Evolutionary conservation across 371 early-diverging fungal genomes (phyloP).

Genomic region (Mortierella sp.): DNA sequence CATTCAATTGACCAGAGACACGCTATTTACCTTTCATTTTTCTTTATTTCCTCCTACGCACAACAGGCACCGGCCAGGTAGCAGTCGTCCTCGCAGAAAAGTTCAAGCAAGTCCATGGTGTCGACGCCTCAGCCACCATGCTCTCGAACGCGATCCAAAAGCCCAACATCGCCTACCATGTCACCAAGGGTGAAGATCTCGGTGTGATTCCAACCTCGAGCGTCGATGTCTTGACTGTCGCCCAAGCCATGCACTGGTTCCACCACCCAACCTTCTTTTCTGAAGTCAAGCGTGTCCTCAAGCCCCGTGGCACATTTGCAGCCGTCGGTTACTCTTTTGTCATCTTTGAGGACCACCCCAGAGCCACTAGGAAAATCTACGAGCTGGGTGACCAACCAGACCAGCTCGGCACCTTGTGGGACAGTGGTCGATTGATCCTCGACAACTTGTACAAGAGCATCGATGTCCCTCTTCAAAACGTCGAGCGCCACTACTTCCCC

Average conservation of each 20-base stretch:
- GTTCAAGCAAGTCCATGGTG: slow-evolving; percentile 66
- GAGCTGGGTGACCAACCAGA: slow-evolving; percentile 53
- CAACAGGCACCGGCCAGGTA: slow-evolving; percentile 64
- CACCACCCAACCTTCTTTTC: slow-evolving; percentile 67
- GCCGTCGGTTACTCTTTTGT: slow-evolving; percentile 72
- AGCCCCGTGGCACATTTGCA: slow-evolving; percentile 76
- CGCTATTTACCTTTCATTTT: neutral
- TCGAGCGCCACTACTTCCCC: slow-evolving; percentile 59
- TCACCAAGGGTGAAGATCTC: slow-evolving; percentile 64
- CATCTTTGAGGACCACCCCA: slow-evolving; percentile 59
- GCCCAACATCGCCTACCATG: slow-evolving; percentile 66
- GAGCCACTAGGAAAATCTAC: slow-evolving; percentile 50
- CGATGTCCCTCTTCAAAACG: slow-evolving; percentile 55
- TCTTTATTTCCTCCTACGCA: neutral
- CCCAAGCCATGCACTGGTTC: slow-evolving; percentile 79
- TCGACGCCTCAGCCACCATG: slow-evolving; percentile 67
- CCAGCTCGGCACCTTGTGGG: slow-evolving; percentile 58
- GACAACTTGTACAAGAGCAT: slow-evolving; percentile 60
- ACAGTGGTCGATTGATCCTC: slow-evolving; percentile 47
- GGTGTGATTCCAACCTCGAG: slow-evolving; percentile 38
- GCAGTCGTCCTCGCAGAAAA: slow-evolving; percentile 61
- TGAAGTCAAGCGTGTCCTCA: slow-evolving; percentile 76
- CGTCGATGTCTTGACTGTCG: slow-evolving; percentile 72
- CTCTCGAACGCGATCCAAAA: slow-evolving; percentile 58
- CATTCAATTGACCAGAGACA: neutral